Base-by-base conservation (phyloP, 768 basidiomycete genomes). In the Gloeopeniophorella convolvens region DNA sequence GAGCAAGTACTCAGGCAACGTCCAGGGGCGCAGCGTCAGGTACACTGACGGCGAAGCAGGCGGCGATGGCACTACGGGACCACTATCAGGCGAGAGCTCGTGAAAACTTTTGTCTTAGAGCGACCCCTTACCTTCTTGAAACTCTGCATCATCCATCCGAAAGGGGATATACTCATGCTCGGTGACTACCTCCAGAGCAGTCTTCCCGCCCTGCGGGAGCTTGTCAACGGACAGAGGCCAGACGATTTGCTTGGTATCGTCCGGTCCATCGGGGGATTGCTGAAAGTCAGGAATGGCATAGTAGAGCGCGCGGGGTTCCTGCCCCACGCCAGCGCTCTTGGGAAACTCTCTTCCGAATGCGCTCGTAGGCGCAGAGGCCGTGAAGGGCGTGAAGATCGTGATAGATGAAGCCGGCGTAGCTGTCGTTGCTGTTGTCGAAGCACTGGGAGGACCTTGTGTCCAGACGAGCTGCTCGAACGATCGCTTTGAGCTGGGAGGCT, bases 271-370 rank as follows among this genome's bases (percentile, higher is more conserved):
- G 13, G 56, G 56, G 46, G 56, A 58, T 18, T 56, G 49, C 32
- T 58, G 56, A 39, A 56, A 58, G 16, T 49, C 54, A 6, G 56
- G 56, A 21, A 39, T 50, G n/a, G 56, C 56, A 49, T 58, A 58
- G 13, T 51, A 58, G 10, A 11, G 40, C 4, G 54, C 16, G 49
- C 48, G 56, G 52, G 54, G 51, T 13, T 54, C 52, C 52, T 41
- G 52, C 47, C 52, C 52, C 47, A 16, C 35, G 7, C 21, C 15
- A 28, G 40, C 34, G 4, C 34, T 42, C 41, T 43, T 43, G 24
- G 46, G 9, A 33, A 43, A 54, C 13, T 48, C 52, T 36, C 30
- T 43, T 18, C 37, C 35, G n/a, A 48, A 23, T 24, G 46, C 26
- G 45, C 41, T 42, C 33, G 46, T 39, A 31, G 52, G 35, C 27